Conservation (phyloP, 2,329 filamentous ascomycete genomes). For the Ascochyta viciae-villosae region DNA sequence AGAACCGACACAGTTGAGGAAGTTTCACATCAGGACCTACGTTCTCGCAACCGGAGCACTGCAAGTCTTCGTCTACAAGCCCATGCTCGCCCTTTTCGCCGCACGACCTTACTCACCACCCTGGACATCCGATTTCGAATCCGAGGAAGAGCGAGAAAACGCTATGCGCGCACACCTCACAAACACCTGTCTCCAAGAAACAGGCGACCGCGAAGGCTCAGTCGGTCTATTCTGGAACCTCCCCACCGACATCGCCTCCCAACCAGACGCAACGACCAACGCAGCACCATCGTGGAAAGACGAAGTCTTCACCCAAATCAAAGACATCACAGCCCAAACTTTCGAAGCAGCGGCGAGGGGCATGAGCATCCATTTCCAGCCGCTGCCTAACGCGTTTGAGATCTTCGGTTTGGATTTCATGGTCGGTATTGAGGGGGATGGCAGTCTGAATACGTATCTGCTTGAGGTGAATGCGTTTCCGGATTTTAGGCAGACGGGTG, state of each 20-base stretch:
- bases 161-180: slow-evolving; percentile 81
- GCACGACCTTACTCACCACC: slow-evolving; percentile 75
- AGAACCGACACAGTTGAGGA: slow-evolving; percentile 59
- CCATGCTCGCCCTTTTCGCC: slow-evolving; percentile 94
- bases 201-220: slow-evolving; percentile 63
- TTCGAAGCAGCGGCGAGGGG: slow-evolving; percentile 86
- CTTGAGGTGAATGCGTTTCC: slow-evolving; percentile 96
- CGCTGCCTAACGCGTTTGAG: slow-evolving; percentile 87
- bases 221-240: slow-evolving; percentile 81
- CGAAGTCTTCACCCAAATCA: slow-evolving; percentile 76
- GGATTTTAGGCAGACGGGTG: slow-evolving; percentile 91
- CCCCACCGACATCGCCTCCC: slow-evolving; percentile 41
- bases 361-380: slow-evolving; percentile 92
- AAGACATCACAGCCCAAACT: slow-evolving; percentile 72
- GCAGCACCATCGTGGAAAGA: slow-evolving; percentile 57
- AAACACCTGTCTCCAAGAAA: slow-evolving; percentile 88
- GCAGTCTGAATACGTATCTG: slow-evolving; percentile 68
- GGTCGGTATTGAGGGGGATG: slow-evolving; percentile 60
- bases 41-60: slow-evolving; percentile 82
- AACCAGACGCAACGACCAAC: slow-evolving; percentile 25
- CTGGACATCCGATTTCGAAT: slow-evolving; percentile 45
- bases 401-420: slow-evolving; percentile 91
- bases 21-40: slow-evolving; percentile 96
- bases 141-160: slow-evolving; percentile 31
- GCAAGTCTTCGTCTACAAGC: slow-evolving; percentile 82